Conservation (phyloP, 2,329 filamentous ascomycete species). For the Nigrograna mackinnonii region DNA sequence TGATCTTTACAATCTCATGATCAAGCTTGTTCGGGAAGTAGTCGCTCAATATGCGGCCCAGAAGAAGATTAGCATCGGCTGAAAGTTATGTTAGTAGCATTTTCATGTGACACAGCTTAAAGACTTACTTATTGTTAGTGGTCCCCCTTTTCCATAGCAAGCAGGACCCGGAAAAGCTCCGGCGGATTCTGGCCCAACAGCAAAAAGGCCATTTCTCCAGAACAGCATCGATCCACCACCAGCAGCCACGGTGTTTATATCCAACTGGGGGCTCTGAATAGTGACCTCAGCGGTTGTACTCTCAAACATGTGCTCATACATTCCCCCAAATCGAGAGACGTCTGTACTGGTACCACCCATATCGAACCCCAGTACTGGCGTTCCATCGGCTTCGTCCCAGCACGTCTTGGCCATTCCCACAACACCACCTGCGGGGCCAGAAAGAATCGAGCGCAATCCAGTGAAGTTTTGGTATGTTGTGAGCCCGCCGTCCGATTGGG, state of each 20-base stretch:
- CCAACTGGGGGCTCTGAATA: neutral
- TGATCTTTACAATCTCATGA: conserved; percentile 42
- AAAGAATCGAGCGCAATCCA: neutral
- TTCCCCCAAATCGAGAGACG: neutral
- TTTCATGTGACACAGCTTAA: no score
- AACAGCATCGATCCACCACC: neutral
- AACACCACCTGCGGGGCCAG: neutral
- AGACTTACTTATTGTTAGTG: conserved; percentile 62
- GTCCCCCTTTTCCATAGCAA: neutral
- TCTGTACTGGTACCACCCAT: conserved; percentile 1
- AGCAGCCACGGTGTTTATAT: neutral
- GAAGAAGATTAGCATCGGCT: conserved; percentile 34
- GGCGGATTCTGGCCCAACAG: neutral
- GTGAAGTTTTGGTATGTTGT: neutral
- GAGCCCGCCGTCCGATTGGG: neutral
- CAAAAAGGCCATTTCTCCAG: neutral
- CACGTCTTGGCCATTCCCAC: neutral
- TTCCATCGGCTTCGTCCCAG: neutral
- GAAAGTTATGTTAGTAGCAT: no score
- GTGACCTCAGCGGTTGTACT: neutral
- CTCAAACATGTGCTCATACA: neutral
- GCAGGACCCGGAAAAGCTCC: neutral
- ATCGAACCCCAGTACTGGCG: neutral
- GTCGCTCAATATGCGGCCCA: neutral
- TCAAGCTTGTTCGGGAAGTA: conserved; percentile 41